Base-by-base conservation (phyloP, 805 yeast genomes). In the Spathaspora hagerdaliae region DNA sequence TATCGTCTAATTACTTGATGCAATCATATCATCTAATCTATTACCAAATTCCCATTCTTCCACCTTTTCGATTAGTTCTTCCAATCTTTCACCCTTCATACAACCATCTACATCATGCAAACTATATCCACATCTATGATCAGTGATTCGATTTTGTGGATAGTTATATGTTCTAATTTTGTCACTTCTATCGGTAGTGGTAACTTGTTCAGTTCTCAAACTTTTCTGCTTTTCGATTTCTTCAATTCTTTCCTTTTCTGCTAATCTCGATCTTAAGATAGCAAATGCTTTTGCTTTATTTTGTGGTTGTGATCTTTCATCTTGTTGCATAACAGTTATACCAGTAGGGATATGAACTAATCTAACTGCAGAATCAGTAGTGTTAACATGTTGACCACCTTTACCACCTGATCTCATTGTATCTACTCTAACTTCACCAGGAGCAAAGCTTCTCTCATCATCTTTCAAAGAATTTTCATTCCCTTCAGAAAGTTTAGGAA, bases 341-440 rank as follows among this genome's bases (percentile, higher is more conserved):
- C 97, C 97, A 0, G 96, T 82, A 5, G 98, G 97, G 12, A 86
- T 71, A 67, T 94, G 99, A 1, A 92, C 89, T 27, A 94, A 69
- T 55, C 99, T 75, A 11, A 94, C 98, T 0, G 99, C 99, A 1
- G 97, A 89, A 60, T 92, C 98, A 0, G 98, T 94, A 11, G 96
- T 92, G 60, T 92, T 92, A 33, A 92, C 99, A 60, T 92, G 98
- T 69, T 92, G 99, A 0, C 99, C 99, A 46, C 99, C 99, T 51
- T 94, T 85, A 3, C 99, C 99, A 45, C 96, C 82, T 0, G 98
- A 88, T 54, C 99, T 75, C 96, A 92, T 94, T n/a, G 94, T 90
- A 61, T 94, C 99, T 4, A 94, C 82, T 46, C 97, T 76, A 19
- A 94, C 82, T 56, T 94, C 99, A 2, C 87, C 96, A 0, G 91